phyloP scores from a whole-genome alignment of 108 stramenopile genomes.

The Aurantiochytrium sp. region DNA sequence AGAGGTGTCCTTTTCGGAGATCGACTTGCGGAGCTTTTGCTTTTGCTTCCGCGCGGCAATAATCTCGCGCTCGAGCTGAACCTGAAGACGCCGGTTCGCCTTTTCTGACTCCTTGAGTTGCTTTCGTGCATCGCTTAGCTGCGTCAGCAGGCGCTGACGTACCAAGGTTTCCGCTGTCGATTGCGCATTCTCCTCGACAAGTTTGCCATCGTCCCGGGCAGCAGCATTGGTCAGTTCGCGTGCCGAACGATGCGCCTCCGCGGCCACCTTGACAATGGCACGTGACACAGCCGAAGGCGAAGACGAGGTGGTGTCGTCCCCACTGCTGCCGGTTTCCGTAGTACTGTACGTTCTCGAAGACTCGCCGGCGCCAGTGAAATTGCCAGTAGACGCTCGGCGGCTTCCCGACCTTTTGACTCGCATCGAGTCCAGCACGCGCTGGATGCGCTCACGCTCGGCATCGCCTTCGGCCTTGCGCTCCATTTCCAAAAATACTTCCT shows the following conservation, averaged over 20 bases:
- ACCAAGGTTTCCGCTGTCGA: background rate
- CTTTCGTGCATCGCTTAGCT: background rate
- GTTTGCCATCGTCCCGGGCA: background rate
- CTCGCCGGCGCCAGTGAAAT: background rate
- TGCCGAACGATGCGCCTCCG: background rate
- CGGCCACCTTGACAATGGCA: background rate
- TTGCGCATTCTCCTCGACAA: background rate
- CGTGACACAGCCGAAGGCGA: background rate
- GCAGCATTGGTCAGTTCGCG: background rate
- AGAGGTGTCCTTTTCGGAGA: background rate
- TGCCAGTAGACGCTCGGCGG: background rate
- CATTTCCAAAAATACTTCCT: background rate
- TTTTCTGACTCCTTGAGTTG: background rate
- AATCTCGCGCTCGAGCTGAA: background rate
- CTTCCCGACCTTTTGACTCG: background rate
- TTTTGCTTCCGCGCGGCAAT: background rate
- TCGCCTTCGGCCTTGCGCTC: background rate
- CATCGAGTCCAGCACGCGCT: background rate
- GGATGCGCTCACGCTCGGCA: background rate
- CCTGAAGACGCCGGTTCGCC: background rate
- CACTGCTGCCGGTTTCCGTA: too few relatives aligned
- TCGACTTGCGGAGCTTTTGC: background rate
- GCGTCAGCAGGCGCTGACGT: background rate
- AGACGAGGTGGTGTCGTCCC: background rate
- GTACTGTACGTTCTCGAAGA: too few relatives aligned